Evolutionary conservation across 306 rosid genomes (phyloP).

Genomic region (Phaseolus lunatus): DNA sequence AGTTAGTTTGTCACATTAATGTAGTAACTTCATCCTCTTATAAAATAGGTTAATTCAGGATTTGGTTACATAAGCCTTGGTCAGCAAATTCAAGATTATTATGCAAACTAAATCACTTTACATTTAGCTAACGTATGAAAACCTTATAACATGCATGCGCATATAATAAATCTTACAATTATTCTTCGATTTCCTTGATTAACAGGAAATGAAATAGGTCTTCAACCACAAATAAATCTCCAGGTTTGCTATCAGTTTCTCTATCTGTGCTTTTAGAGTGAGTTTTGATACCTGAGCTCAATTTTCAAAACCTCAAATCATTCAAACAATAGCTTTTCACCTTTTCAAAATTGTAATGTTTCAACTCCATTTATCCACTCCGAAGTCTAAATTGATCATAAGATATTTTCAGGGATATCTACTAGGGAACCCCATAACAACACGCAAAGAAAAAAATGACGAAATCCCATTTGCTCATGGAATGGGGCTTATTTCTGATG

Average conservation of each 20-base stretch:
- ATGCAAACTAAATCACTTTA: not conserved
- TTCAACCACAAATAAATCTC: conserved; percentile 58
- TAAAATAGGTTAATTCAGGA: too few species aligned
- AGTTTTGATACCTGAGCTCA: not conserved
- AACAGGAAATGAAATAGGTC: conserved; percentile 62
- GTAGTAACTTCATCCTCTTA: too few species aligned
- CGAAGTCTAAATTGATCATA: not conserved
- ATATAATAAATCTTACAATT: not conserved
- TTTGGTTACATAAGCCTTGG: too few species aligned
- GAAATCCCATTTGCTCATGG: conserved; percentile 60
- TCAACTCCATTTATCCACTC: too few species aligned
- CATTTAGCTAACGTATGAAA: not conserved
- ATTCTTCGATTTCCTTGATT: conserved; percentile 7
- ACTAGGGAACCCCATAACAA: conserved; percentile 56
- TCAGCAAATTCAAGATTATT: too few species aligned
- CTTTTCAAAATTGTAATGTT: too few species aligned
- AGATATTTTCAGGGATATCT: conserved; percentile 65
- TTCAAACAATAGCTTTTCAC: not conserved
- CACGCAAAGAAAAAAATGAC: not conserved
- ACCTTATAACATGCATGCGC: not conserved
- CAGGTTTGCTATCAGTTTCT: conserved; percentile 49
- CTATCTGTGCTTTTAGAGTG: not conserved
- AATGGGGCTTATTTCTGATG: conserved; percentile 71
- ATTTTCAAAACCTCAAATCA: not conserved
- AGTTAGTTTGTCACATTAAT: too few species aligned